Percentiles rank a stretch among this genome's conserved stretches.
phyloP scores from a whole-genome alignment of 164 flowering plant genomes.

The Houttuynia cordata region DNA sequence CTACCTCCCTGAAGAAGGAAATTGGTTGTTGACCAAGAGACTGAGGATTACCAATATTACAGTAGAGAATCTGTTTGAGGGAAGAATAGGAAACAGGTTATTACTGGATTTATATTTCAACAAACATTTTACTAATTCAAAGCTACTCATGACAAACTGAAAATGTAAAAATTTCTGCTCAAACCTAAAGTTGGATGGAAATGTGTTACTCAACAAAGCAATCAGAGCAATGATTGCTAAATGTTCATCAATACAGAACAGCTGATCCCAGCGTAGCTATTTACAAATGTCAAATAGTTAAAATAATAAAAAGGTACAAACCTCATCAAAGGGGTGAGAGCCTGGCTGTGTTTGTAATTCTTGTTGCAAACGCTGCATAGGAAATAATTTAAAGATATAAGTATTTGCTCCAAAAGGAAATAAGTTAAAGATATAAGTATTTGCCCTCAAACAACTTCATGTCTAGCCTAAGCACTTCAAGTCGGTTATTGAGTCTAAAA shows the following conservation, averaged over 20 bases:
- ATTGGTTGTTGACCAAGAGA: conserved; percentile 97
- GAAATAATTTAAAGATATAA: too few species aligned
- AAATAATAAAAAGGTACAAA: conserved; percentile 11
- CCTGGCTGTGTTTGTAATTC: conserved; percentile 55
- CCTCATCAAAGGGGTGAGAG: conserved; percentile 92
- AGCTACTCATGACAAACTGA: too few species aligned
- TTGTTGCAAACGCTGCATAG: conserved; percentile 56
- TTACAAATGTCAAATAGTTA: background rate
- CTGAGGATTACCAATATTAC: conserved; percentile 99
- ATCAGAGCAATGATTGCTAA: background rate
- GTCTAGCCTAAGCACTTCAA: background rate
- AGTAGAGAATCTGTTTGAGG: conserved; percentile 66
- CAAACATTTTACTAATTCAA: too few species aligned
- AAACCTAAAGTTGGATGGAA: too few species aligned
- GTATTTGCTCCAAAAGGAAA: too few species aligned
- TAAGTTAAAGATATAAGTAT: background rate
- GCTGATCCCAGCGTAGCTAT: background rate
- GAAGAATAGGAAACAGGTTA: background rate
- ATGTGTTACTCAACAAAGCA: background rate
- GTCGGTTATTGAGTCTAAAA: background rate
- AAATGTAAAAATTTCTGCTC: too few species aligned
- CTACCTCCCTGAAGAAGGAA: conserved; percentile 92
- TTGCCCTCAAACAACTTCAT: background rate
- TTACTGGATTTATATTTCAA: too few species aligned
- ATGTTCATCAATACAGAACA: background rate